Conservation (phyloP, 768 basidiomycete species). For the Dacryopinax spathularia region DNA sequence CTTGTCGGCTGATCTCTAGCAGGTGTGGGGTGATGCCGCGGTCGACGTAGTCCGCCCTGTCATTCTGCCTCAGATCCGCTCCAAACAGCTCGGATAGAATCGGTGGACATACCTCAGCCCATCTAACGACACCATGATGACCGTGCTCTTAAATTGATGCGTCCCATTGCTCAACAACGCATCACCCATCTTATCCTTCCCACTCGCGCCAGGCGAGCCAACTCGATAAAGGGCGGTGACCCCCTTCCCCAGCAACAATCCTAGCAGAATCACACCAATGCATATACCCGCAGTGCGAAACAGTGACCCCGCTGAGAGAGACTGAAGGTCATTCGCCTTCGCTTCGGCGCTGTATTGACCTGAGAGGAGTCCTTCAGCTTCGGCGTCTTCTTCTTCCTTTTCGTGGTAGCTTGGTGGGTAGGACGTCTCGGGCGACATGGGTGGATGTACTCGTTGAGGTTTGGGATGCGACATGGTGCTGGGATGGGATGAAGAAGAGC, state of each 20-base stretch:
- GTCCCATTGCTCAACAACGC: constrained; percentile 53
- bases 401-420: background rate
- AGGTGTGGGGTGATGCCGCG: constrained; percentile 74
- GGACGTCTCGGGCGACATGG: background rate
- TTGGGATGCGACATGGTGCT: background rate
- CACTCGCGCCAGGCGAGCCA: background rate
- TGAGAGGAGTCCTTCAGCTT: background rate
- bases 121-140: constrained; percentile 75
- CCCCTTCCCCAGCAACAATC: background rate
- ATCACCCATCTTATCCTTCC: background rate
- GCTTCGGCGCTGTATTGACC: background rate
- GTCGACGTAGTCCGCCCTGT: constrained; percentile 75
- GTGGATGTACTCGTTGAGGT: background rate
- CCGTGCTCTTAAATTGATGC: constrained; percentile 64
- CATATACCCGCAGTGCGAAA: background rate
- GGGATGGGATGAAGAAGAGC: background rate
- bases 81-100: background rate
- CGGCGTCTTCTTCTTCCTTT: background rate
- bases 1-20: constrained; percentile 62
- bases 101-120: constrained; percentile 50
- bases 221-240: background rate
- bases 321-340: background rate
- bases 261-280: background rate
- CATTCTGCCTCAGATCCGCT: background rate
- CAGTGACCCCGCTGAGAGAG: background rate